A percentile compares a stretch with the other conserved stretches of the same genome.
Evolutionary conservation across 2,329 filamentous ascomycete genomes (phyloP).

Genomic region (Aspergillus sp.): DNA sequence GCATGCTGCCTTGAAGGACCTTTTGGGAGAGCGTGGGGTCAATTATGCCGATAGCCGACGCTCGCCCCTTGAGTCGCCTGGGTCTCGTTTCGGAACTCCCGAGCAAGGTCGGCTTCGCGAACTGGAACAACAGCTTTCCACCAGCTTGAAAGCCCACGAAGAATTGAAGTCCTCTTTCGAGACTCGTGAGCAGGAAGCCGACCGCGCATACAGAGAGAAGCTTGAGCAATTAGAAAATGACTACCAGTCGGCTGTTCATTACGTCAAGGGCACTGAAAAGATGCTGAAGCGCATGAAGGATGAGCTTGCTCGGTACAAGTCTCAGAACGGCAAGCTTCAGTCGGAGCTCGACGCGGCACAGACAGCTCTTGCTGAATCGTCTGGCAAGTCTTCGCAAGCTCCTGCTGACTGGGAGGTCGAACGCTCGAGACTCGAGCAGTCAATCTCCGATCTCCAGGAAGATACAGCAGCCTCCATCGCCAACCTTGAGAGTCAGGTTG

Average conservation of each 20-base stretch:
- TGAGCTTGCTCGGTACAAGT: conserved; percentile 89
- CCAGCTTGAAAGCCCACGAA: conserved; percentile 76
- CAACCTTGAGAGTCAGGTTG: conserved; percentile 71
- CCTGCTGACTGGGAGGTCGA: conserved; percentile 73
- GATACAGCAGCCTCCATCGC: conserved; percentile 67
- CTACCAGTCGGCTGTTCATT: conserved; percentile 96
- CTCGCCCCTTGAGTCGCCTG: conserved; percentile 72
- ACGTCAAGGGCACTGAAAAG: conserved; percentile 97
- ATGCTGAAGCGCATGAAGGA: conserved; percentile 99
- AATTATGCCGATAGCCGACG: conserved; percentile 71
- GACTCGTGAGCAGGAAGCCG: conserved; percentile 80
- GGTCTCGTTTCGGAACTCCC: conserved; percentile 73
- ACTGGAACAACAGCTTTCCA: conserved; percentile 82
- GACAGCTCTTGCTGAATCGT: conserved; percentile 52
- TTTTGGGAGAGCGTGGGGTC: conserved; percentile 84
- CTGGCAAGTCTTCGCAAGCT: conserved; percentile 43
- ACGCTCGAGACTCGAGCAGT: conserved; percentile 64
- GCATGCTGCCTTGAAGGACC: conserved; percentile 88
- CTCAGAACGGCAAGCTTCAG: conserved; percentile 79
- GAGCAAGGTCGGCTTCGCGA: conserved; percentile 78
- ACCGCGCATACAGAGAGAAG: conserved; percentile 87
- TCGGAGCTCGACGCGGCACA: conserved; percentile 71
- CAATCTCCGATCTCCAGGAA: conserved; percentile 69
- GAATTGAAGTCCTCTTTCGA: conserved; percentile 79
- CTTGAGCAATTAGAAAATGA: conserved; percentile 92